Evolutionary conservation across 495 filamentous ascomycete genomes (phyloP), one percentile per base, ranked within the genome.

Genomic region (Extremus antarcticus): DNA sequence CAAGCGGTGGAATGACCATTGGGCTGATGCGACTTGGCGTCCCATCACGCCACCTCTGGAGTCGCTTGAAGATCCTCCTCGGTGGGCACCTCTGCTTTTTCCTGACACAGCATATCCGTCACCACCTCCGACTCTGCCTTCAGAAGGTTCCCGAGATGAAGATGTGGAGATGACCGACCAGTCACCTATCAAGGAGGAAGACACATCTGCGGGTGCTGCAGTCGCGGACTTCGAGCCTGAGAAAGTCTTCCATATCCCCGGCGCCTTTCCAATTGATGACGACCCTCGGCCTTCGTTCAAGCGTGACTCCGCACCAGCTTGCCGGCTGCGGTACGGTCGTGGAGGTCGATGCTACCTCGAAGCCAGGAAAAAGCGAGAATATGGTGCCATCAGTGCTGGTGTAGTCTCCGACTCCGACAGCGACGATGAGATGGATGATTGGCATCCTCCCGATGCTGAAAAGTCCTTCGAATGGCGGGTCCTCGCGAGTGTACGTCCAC

Each of bases 1-100:
- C 71, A 78, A 82, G 62, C 83, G 84, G 63, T 94, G 88, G 87
- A 94, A 94, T 73, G 74, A 81, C 64, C 82, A 83, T 55, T 88
- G 85, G 73, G 74, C 89, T 50, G 92, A 97, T 68, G 68, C 87
- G 62, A 96, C 91, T 46, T 77, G 79, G 63, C 82, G 83, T 47
- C 90, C 90, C 29, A 74, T 94, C 29, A 85, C 86, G 43, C 90
- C 87, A 23, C 79, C 87, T 15, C 68, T 74, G 54, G 79, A 83
- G 47, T 68, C 82, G 20, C 65, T 69, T 55, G 75, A 76, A 43
- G 70, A 71, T 55, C 73, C 66, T 11, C 76, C 76, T 55, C 81
- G 84, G 29, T 76, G 79, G 50, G 74, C 76, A 23, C 90, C 84
- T 69, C 84, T 90, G 22, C 53, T 53, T 17, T 25, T 23, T 8